Evolutionary conservation across 2,329 filamentous ascomycete genomes (phyloP), one percentile per base, ranked within the genome.

Genomic region (Pseudogymnoascus sp.): DNA sequence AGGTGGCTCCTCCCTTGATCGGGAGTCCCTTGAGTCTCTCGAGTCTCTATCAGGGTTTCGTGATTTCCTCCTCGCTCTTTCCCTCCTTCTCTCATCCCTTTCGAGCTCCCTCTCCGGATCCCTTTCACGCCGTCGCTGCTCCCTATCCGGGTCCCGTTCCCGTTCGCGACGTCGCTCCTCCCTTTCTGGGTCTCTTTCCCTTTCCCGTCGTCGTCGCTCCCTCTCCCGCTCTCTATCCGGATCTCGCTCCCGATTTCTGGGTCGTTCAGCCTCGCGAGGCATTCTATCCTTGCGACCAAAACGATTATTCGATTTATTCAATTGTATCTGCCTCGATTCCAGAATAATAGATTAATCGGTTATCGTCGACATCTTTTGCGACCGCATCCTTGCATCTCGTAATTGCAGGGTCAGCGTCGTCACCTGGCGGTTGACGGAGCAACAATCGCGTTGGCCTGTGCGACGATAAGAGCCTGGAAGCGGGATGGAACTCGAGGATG

Each of bases 221-320:
- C 45, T 51, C 45, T 51, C 45, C 28, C 45, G 14, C 13, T 51
- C 45, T 25, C 45, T 51, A n/a, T 51, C 62, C 34, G 65, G 63
- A 41, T 63, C 37, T 68, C 70, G 65, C 60, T 71, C 69, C 65
- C 72, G 64, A 48, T 62, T 63, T 66, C 68, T 68, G 64, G 63
- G 66, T 36, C 68, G 65, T 57, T 69, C 63, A 45, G 70, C 69
- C 61, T 73, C 71, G 51, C 68, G 67, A 51, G 68, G 65, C 64
- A 51, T 51, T 51, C 21, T 51, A 51, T 51, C 45, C 45, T 51
- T 51, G 45, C 45, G 45, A 28, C 45, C 45, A 51, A 51, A 51
- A 51, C 21, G 21, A 7, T 25, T 8, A 51, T 51, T 28, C 45
- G 21, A 51, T 25, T 28, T 25, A 51, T 39, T 60, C n/a, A 19